Evolutionary conservation across 208 protist species (phyloP).

Genomic region (Leishmania martiniquensis): DNA sequence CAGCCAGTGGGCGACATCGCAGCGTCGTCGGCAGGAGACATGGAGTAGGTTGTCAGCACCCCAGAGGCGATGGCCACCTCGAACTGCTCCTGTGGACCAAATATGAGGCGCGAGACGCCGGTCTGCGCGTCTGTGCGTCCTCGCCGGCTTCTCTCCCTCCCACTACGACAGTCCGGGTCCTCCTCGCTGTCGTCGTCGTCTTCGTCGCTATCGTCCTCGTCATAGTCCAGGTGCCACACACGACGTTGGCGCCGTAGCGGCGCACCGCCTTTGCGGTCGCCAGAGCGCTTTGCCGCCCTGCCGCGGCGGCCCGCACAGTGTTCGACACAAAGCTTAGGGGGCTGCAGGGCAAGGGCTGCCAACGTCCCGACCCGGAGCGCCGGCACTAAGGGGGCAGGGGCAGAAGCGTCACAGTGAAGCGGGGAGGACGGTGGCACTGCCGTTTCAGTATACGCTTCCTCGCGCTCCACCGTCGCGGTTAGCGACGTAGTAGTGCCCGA

Average conservation of each 20-base stretch:
- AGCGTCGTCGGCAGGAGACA: background rate
- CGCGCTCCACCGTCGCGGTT: background rate
- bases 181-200: background rate
- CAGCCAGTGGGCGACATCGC: background rate
- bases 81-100: background rate
- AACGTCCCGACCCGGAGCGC: conserved; percentile 25
- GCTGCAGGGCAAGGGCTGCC: conserved; percentile 5
- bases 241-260: background rate
- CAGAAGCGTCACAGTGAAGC: background rate
- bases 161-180: background rate
- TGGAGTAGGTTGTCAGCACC: conserved; percentile 9
- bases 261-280: background rate
- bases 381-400: background rate
- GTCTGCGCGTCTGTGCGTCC: background rate
- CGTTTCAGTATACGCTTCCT: background rate
- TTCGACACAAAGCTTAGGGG: background rate
- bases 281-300: background rate
- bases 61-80: conserved; percentile 18
- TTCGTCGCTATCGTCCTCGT: conserved; percentile 1
- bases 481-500: background rate
- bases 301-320: background rate
- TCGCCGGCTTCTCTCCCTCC: background rate
- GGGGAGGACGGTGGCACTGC: background rate
- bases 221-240: background rate
- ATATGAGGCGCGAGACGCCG: background rate